phyloP scores from a whole-genome alignment of 805 yeast genomes.

The Starmerella geochares region DNA sequence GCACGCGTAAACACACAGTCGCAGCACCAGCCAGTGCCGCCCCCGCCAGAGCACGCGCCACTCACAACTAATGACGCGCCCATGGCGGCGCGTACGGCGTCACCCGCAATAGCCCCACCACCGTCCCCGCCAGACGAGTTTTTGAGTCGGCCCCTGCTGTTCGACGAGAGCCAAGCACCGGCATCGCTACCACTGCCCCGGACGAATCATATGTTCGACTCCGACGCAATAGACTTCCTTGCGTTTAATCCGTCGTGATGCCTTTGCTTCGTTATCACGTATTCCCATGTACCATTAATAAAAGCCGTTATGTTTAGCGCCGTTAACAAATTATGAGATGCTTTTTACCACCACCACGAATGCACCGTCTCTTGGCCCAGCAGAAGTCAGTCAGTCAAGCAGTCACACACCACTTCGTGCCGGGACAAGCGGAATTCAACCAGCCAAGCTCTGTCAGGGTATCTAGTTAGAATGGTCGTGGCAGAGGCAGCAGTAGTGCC shows the following conservation, averaged over 20 bases:
- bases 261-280: neutral
- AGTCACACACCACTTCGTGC: neutral
- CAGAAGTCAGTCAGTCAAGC: neutral
- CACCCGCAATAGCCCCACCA: neutral
- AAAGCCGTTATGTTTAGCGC: neutral
- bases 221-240: constrained; percentile 22
- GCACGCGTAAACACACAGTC: neutral
- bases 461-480: neutral
- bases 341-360: neutral
- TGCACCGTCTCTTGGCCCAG: neutral
- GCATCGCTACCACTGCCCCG: constrained; percentile 1
- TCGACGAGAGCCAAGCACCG: constrained; percentile 18
- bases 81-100: neutral
- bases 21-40: neutral
- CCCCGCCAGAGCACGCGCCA: neutral
- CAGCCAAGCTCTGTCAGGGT: neutral
- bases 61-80: neutral
- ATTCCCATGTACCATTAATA: neutral
- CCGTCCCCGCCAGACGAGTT: constrained; percentile 23
- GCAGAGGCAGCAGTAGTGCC: neutral
- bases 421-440: neutral
- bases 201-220: constrained; percentile 5
- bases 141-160: constrained; percentile 14
- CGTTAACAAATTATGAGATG: neutral
- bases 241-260: constrained; percentile 27